Percentiles rank a stretch among this genome's conserved stretches.
Conservation (phyloP, 2,329 filamentous ascomycete genomes). For the Anisogramma anomala region DNA sequence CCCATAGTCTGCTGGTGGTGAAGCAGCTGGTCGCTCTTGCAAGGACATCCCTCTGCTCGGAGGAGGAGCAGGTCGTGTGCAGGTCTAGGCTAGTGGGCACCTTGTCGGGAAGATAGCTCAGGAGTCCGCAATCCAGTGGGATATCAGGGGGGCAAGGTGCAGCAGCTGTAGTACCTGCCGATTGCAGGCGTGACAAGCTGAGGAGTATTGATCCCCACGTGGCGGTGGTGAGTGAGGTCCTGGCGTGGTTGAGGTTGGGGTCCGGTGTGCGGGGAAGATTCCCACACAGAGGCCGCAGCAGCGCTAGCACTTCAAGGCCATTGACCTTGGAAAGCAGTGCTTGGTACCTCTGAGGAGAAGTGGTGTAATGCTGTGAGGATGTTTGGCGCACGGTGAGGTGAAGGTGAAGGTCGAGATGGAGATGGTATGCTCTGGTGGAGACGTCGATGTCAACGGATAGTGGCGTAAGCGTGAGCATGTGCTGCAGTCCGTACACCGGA, state of each 20-base stretch:
- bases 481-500: background rate
- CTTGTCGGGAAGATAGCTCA: slow-evolving; percentile 18
- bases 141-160: background rate
- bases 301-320: slow-evolving; percentile 46
- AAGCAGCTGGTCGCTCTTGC: slow-evolving; percentile 4
- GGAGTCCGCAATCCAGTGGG: slow-evolving; percentile 4
- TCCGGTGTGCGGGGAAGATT: slow-evolving; percentile 23
- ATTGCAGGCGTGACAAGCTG: too few relatives aligned
- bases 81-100: background rate
- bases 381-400: background rate
- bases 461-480: background rate
- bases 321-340: slow-evolving; percentile 29
- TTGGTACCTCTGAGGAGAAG: too few relatives aligned
- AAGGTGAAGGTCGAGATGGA: background rate
- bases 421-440: background rate
- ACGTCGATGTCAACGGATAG: too few relatives aligned
- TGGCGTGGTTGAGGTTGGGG: slow-evolving; percentile 8
- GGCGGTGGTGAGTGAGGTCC: slow-evolving; percentile 1
- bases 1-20: slow-evolving; percentile 24
- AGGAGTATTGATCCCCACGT: background rate
- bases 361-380: too few relatives aligned
- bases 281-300: slow-evolving; percentile 35
- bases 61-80: background rate
- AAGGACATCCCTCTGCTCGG: slow-evolving; percentile 18
- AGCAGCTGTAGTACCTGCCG: background rate